Percentiles rank a stretch among this genome's conserved stretches.
Conservation (phyloP, 495 filamentous ascomycete species). For the Podospora pseudoanserina region DNA sequence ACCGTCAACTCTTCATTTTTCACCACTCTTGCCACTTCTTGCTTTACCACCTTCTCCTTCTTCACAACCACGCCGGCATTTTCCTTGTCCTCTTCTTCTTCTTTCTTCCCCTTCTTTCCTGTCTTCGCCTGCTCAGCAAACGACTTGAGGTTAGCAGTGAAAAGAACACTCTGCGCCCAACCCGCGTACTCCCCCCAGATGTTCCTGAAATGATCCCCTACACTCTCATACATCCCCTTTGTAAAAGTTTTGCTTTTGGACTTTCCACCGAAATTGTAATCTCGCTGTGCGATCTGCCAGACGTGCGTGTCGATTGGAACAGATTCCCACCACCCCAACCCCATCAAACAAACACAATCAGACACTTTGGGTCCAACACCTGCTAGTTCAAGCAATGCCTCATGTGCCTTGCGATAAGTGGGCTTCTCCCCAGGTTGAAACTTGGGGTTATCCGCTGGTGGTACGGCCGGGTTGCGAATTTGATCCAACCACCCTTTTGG, state of each 20-base stretch:
- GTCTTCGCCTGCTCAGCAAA: conserved; percentile 62
- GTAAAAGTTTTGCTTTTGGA: conserved; percentile 80
- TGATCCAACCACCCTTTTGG: conserved; percentile 70
- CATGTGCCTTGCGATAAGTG: conserved; percentile 75
- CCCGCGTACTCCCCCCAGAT: conserved; percentile 94
- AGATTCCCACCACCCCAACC: conserved; percentile 91
- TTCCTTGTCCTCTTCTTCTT: conserved; percentile 28
- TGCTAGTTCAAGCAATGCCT: conserved; percentile 68
- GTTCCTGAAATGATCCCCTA: conserved; percentile 83
- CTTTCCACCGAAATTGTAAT: conserved; percentile 83
- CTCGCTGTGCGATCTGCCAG: conserved; percentile 94
- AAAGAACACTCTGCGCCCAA: conserved; percentile 96
- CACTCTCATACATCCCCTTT: conserved; percentile 81
- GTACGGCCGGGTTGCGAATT: conserved; percentile 72
- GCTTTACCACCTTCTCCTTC: conserved; percentile 26
- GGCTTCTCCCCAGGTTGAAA: neutral
- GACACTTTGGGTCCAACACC: conserved; percentile 96
- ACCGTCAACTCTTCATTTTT: neutral
- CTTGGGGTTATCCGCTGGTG: conserved; percentile 28
- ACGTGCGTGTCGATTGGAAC: conserved; percentile 98
- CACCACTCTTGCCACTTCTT: conserved; percentile 16
- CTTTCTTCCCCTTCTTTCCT: conserved; percentile 33
- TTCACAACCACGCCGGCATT: conserved; percentile 21
- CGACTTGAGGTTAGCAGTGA: conserved; percentile 85
- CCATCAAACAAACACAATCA: conserved; percentile 96